Evolutionary conservation across 176 grass and related monocot genomes (phyloP).

Genomic region (Paspalum notatum): DNA sequence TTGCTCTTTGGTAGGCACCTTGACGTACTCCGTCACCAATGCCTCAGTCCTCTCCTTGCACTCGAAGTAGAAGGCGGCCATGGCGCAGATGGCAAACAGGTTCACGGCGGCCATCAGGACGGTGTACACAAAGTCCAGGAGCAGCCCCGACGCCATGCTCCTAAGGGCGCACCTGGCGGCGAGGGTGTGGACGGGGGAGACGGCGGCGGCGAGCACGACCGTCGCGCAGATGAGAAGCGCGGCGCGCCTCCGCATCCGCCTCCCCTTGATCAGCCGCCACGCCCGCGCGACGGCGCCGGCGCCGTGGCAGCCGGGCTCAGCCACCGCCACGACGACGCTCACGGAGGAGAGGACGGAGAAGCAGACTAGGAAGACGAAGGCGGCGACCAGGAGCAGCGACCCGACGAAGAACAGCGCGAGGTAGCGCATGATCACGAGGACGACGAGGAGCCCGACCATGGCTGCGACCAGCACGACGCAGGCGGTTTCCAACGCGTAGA

Average conservation of each 20-base stretch:
- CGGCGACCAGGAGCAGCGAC: not conserved
- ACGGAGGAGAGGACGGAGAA: not conserved
- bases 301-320: conserved; percentile 14
- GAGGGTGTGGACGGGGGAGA: not conserved
- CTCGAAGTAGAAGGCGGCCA: conserved; percentile 36
- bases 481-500: not conserved
- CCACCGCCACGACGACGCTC: conserved; percentile 38
- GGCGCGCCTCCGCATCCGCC: not conserved
- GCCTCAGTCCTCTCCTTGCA: not conserved
- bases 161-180: not conserved
- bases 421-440: not conserved
- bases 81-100: conserved; percentile 9
- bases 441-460: not conserved
- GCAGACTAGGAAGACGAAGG: not conserved
- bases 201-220: not conserved
- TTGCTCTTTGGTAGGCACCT: not conserved
- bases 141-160: not conserved
- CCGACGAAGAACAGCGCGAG: not conserved
- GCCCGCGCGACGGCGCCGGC: conserved; percentile 2
- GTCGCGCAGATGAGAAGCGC: not conserved
- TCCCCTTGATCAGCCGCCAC: conserved; percentile 22
- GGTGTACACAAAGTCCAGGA: not conserved
- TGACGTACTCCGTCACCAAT: not conserved
- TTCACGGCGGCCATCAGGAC: not conserved
- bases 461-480: not conserved